These are phyloP conservation scores for Didymella exigua DNA, from an alignment of 2,329 filamentous ascomycete genomes.

Conservation along the genomic window DNA sequence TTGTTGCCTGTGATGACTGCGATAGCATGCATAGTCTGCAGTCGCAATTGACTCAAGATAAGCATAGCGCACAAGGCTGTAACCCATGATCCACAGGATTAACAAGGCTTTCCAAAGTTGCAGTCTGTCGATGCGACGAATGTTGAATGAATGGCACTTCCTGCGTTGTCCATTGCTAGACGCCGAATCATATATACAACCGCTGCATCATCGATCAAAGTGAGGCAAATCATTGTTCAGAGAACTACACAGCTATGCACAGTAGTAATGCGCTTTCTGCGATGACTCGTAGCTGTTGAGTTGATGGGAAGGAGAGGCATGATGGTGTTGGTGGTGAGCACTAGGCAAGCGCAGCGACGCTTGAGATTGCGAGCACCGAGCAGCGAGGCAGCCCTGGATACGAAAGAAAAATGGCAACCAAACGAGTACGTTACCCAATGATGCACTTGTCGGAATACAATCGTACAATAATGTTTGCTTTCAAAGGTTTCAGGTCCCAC, in stretches of 20 bases:
- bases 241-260: neutral
- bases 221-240: neutral
- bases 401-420: too few relatives aligned
- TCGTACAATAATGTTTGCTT: too few relatives aligned
- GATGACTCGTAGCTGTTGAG: too few relatives aligned
- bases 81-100: neutral
- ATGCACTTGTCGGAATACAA: too few relatives aligned
- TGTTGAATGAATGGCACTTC: neutral
- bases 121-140: neutral
- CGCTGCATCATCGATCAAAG: neutral
- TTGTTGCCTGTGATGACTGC: slow-evolving; percentile 5
- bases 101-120: neutral
- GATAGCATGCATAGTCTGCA: neutral
- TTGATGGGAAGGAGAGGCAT: too few relatives aligned
- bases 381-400: too few relatives aligned
- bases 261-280: neutral
- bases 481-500: too few relatives aligned
- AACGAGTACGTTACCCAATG: too few relatives aligned
- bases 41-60: too few relatives aligned
- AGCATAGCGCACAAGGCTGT: neutral
- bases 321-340: too few relatives aligned
- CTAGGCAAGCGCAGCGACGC: too few relatives aligned
- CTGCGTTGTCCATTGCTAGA: neutral
- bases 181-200: neutral
- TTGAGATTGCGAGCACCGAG: too few relatives aligned